Base-by-base conservation (phyloP, 768 basidiomycete species). In the Mycena venus region DNA sequence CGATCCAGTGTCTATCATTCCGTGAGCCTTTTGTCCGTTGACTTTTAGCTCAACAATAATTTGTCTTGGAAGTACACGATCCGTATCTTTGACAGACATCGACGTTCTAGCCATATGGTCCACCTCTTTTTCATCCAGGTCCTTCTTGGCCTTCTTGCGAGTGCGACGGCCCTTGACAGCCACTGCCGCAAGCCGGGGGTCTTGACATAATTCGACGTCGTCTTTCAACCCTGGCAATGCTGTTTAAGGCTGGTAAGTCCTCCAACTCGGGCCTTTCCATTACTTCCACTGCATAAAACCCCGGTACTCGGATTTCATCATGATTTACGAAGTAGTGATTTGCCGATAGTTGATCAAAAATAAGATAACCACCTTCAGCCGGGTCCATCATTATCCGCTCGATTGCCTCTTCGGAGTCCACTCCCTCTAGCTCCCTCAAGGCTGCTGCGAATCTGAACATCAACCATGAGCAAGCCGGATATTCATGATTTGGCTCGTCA, bases 1-100 rank as follows among this genome's bases (percentile, higher is more conserved):
- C n/a, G 27, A 85, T 78, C 70, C 70, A 0, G 62, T 71, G 23
- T 71, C 70, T 17, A 71, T 5, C 23, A 71, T 1, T 19, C 61
- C 70, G 3, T 62, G 70, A 4, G 36, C 70, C 25, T 49, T 15
- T 10, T 64, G 44, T 2, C 53, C 60, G 15, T 70, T 62, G 21
- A 70, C 36, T 15, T 31, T 3, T 21, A 31, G 51, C 19, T 71
- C 34, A 1, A 71, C 38, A 1, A 71, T 36, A 0, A 64, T 64
- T n/a, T 47, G 70, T 11, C 23, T 2, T 5, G 70, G 70, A 2
- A 64, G 21, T 0, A 68, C 66, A 0, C 67, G 47, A 7, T 74
- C 68, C 21, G 4, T 3, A 31, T 74, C 73, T 21, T 53, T 61
- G 21, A 51, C 65, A 2, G 2, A 5, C 67, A 74, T 63, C 0